phyloP scores from a whole-genome alignment of 106 monocot species.

The Platanthera zijinensis region DNA sequence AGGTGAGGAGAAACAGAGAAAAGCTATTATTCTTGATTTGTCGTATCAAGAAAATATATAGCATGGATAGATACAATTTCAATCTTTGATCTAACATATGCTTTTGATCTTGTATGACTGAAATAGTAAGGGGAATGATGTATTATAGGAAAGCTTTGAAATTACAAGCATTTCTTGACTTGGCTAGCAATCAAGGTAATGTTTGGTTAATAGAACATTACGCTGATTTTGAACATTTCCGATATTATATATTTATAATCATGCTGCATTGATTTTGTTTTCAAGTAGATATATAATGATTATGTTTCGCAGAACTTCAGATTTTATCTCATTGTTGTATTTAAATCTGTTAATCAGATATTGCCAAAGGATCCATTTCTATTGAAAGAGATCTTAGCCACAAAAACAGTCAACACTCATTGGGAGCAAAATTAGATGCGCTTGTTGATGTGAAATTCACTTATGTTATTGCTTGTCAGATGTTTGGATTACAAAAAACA shows the following conservation, averaged over 20 bases:
- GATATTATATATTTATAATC: not conserved
- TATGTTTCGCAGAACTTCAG: not conserved
- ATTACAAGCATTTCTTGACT: conserved; percentile 60
- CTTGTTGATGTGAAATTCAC: conserved; percentile 66
- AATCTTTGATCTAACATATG: not conserved
- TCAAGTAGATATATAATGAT: not conserved
- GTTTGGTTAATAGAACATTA: not conserved
- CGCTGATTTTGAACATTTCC: not conserved
- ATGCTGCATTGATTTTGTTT: not conserved
- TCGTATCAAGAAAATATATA: not conserved
- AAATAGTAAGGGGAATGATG: conserved; percentile 75
- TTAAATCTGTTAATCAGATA: conserved; percentile 26
- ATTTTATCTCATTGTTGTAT: not conserved
- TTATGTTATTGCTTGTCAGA: conserved; percentile 68
- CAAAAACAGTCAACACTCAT: conserved; percentile 23
- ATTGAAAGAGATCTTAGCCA: conserved; percentile 34
- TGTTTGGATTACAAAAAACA: conserved; percentile 48
- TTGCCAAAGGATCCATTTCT: conserved; percentile 27
- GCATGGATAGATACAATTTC: not conserved
- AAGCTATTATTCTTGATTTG: not conserved
- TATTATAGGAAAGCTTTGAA: conserved; percentile 60
- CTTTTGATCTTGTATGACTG: conserved; percentile 5
- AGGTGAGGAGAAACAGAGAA: conserved; percentile 20
- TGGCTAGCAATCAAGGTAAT: conserved; percentile 38
- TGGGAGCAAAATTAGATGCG: conserved; percentile 46